Percentiles rank a stretch among this genome's conserved stretches.
Evolutionary conservation across 2,329 filamentous ascomycete genomes (phyloP).

Genomic region (Alternaria angustiovoidea): DNA sequence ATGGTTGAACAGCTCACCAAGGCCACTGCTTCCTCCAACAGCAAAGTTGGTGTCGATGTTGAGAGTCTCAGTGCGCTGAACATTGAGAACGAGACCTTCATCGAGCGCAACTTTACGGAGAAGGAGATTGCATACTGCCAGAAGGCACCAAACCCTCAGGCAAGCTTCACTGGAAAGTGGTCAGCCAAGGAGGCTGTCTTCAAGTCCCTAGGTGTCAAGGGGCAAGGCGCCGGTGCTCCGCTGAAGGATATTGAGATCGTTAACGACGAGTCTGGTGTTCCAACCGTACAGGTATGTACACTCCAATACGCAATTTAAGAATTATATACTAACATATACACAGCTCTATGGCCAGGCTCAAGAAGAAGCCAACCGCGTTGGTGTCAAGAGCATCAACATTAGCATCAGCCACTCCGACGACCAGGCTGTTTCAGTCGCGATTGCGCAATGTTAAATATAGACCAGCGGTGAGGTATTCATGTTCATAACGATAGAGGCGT

Average conservation of each 20-base stretch:
- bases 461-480: background rate
- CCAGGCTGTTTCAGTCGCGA: slow-evolving; percentile 93
- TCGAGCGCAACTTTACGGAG: slow-evolving; percentile 92
- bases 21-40: slow-evolving; percentile 65
- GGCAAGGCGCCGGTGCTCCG: slow-evolving; percentile 86
- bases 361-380: slow-evolving; percentile 81
- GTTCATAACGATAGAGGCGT: background rate
- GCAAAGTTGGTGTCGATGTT: slow-evolving; percentile 91
- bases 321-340: slow-evolving; percentile 21
- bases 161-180: slow-evolving; percentile 95
- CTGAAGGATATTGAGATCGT: slow-evolving; percentile 95
- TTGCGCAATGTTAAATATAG: slow-evolving; percentile 72
- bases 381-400: slow-evolving; percentile 87
- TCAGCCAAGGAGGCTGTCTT: slow-evolving; percentile 98
- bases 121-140: slow-evolving; percentile 87
- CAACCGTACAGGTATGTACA: slow-evolving; percentile 79
- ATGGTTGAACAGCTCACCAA: slow-evolving; percentile 81
- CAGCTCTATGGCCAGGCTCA: slow-evolving; percentile 89
- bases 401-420: slow-evolving; percentile 96
- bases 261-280: slow-evolving; percentile 81
- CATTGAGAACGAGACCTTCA: slow-evolving; percentile 90
- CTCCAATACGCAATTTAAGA: background rate
- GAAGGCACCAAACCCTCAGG: slow-evolving; percentile 78
- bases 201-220: slow-evolving; percentile 89
- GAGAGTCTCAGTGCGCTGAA: slow-evolving; percentile 89